Base-by-base conservation (phyloP, 192 early-diverging fungal genomes). In the Podochytrium sp. region DNA sequence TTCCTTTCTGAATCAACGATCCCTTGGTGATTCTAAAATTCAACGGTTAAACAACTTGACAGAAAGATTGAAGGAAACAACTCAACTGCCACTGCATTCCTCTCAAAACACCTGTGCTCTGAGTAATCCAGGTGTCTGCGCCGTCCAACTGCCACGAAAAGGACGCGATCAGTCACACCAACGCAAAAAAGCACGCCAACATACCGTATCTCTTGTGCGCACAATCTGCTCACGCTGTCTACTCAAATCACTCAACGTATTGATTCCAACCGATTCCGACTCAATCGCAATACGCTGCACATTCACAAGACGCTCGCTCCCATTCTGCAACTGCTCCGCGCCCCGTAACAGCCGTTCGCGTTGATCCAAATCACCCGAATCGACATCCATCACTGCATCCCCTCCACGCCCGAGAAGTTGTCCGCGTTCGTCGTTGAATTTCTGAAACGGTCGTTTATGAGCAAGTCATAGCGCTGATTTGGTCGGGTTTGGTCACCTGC, bases 141-240 rank as follows among this genome's bases (percentile, higher is more conserved):
- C 59, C 74, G 41, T 70, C 74, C 16, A 89, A 74, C 76, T 82
- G 59, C 5, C 30, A 10, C 40, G 49, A 1, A 65, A 33, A 35
- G 18, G 33, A 35, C 34, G 6, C 5, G 32, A 39, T 27, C 34
- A 55, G 20, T n/a, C 7, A 55, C 20, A 27, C 2, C 42, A 32
- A 10, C n/a, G 29, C 12, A 70, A 70, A 47, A 43, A 50, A 12
- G 42, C 51, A 25, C 39, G 71, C 2, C 66, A 32, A 51, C 82
- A 65, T 86, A 95, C 91, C 5, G 90, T 91, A 82, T 97, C 90
- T 68, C 93, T 81, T 23, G 95, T 92, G 49, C 91, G 81, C 25
- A 91, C 75, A 71, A 99, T 94, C 69, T 96, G 94, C 76, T 99
- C 94, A 33, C 97, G 77, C 78, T 99, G 97, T 30, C 90, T 80